Percentiles rank a stretch among this genome's conserved stretches.
These are phyloP conservation scores for Aspergillus unguis DNA, from an alignment of 2,329 filamentous ascomycete genomes.

Conservation along the genomic window DNA sequence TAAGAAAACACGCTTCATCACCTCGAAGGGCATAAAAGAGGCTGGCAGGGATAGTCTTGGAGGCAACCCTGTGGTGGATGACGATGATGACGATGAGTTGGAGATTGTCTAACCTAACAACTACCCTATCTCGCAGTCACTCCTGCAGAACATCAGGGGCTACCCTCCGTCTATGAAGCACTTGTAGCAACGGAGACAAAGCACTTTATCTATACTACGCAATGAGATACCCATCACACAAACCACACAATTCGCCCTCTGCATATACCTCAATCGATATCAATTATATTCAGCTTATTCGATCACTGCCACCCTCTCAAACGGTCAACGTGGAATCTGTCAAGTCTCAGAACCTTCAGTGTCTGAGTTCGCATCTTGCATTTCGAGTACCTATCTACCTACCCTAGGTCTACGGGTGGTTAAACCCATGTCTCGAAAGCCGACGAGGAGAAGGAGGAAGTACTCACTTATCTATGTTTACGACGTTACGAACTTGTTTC, in stretches of 20 bases:
- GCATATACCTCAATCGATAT: neutral
- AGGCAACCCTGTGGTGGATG: constrained; percentile 40
- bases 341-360: too few species aligned
- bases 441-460: neutral
- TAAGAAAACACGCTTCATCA: constrained; percentile 75
- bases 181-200: neutral
- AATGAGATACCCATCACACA: constrained; percentile 1
- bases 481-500: neutral
- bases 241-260: neutral
- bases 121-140: neutral
- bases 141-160: neutral
- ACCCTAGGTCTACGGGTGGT: too few species aligned
- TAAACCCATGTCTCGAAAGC: neutral
- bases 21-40: constrained; percentile 72
- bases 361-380: too few species aligned
- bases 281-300: neutral
- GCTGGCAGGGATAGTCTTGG: constrained; percentile 72
- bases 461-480: neutral
- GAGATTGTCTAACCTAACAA: constrained; percentile 41
- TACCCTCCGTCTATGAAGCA: too few species aligned
- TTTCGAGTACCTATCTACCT: too few species aligned
- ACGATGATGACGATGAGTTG: constrained; percentile 51
- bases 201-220: neutral
- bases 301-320: neutral
- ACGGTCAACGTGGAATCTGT: neutral